These are phyloP conservation scores for Umbelopsis isabellina DNA, from an alignment of 192 early-diverging fungal genomes.

Conservation along the genomic window DNA sequence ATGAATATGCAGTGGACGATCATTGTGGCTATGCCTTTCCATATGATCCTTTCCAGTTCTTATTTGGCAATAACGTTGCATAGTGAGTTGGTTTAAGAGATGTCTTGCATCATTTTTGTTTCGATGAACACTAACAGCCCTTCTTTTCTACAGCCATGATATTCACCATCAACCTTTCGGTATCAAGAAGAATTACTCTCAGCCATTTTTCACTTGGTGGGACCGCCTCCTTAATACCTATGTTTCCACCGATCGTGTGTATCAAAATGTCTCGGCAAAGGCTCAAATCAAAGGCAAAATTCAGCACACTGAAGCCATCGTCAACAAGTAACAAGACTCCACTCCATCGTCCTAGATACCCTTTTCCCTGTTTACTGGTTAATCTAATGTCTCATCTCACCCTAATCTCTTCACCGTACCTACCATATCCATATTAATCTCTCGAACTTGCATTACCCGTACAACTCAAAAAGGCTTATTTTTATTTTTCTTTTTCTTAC, in stretches of 20 bases:
- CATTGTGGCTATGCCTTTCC: constrained; percentile 82
- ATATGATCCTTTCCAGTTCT: constrained; percentile 68
- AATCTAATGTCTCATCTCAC: neutral
- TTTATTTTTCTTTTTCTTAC: neutral
- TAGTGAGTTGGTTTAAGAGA: constrained; percentile 58
- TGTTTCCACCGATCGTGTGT: constrained; percentile 14
- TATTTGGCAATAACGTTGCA: constrained; percentile 73
- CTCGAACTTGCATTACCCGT: neutral
- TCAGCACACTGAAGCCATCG: neutral
- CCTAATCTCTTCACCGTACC: neutral
- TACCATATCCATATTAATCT: constrained; percentile 1
- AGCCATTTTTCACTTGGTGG: constrained; percentile 86
- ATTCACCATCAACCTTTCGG: constrained; percentile 63
- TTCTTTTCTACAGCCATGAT: constrained; percentile 48
- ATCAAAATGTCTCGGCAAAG: neutral
- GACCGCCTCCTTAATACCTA: constrained; percentile 67
- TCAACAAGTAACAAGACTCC: neutral
- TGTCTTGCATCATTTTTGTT: too few relatives aligned
- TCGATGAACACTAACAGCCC: neutral
- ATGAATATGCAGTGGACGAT: constrained; percentile 63
- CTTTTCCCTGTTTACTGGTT: constrained; percentile 5
- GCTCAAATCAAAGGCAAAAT: constrained; percentile 3
- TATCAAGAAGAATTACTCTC: constrained; percentile 61
- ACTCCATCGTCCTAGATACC: constrained; percentile 9
- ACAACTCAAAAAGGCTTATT: neutral